phyloP scores from a whole-genome alignment of 202 grass and related monocot genomes.

The Saccharum hybrid region DNA sequence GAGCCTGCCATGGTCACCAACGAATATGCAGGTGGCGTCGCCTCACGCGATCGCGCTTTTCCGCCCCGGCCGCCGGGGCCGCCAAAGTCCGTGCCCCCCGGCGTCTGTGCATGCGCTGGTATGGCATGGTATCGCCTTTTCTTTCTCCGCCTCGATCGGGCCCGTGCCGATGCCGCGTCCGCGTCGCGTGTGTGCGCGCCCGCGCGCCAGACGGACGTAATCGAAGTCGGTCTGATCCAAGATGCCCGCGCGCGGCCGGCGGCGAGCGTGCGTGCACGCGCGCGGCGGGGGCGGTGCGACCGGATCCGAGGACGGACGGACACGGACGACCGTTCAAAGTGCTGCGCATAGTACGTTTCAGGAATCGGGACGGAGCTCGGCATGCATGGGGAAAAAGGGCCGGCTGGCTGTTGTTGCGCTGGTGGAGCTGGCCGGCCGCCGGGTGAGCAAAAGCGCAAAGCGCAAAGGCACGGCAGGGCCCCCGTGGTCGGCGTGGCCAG shows the following conservation, averaged over 20 bases:
- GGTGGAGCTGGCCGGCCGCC: slow-evolving; percentile 18
- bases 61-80: too few species aligned
- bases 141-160: too few species aligned
- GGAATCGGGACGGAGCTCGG: background rate
- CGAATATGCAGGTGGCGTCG: background rate
- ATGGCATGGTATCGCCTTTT: too few species aligned
- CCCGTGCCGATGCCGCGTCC: background rate
- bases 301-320: slow-evolving; percentile 11
- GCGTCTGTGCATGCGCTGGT: too few species aligned
- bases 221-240: too few species aligned
- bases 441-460: slow-evolving; percentile 17
- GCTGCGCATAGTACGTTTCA: background rate
- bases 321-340: background rate
- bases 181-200: too few species aligned
- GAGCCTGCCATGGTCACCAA: background rate
- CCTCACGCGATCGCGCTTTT: background rate
- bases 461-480: background rate
- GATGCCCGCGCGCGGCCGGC: too few species aligned
- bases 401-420: background rate
- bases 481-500: background rate
- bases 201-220: too few species aligned
- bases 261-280: too few species aligned
- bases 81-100: too few species aligned
- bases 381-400: background rate
- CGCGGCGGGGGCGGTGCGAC: background rate